A percentile compares a stretch with the other conserved stretches of the same genome.
Conservation (phyloP, 169 alveolate species). For the Plasmodium chabaudi region DNA sequence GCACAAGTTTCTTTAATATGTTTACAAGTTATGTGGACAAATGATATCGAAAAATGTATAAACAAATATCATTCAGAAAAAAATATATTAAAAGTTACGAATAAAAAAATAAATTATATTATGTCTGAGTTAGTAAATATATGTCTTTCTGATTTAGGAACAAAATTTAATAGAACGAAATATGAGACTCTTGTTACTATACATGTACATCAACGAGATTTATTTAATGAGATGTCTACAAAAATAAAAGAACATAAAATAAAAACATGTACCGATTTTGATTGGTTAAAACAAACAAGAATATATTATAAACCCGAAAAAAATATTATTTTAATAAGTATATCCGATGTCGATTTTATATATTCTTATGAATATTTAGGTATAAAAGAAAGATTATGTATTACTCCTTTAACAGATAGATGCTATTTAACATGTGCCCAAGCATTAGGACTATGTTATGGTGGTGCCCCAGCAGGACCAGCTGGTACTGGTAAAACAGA, state of each 20-base stretch:
- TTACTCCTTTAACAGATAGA: slow-evolving; percentile 99
- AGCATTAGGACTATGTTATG: slow-evolving; percentile 96
- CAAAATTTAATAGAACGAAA: slow-evolving; percentile 94
- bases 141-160: slow-evolving; percentile 93
- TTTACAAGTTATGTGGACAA: slow-evolving; percentile 95
- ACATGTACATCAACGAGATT: slow-evolving; percentile 97
- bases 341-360: slow-evolving; percentile 94
- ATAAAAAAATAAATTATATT: slow-evolving; percentile 86
- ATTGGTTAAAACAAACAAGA: slow-evolving; percentile 97
- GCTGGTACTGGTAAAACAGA: slow-evolving; percentile 99
- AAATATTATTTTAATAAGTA: slow-evolving; percentile 86
- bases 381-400: slow-evolving; percentile 95
- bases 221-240: slow-evolving; percentile 92
- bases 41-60: slow-evolving; percentile 94
- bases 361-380: slow-evolving; percentile 99
- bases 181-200: slow-evolving; percentile 96
- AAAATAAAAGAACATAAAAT: slow-evolving; percentile 81
- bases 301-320: slow-evolving; percentile 92
- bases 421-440: slow-evolving; percentile 97
- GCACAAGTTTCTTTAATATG: slow-evolving; percentile 95
- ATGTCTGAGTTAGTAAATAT: slow-evolving; percentile 91
- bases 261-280: slow-evolving; percentile 87
- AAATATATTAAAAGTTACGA: slow-evolving; percentile 79
- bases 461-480: slow-evolving; percentile 99
- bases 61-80: slow-evolving; percentile 91